Base-by-base conservation (phyloP, 2,329 filamentous ascomycete species). In the Colletotrichum gloeosporioides region DNA sequence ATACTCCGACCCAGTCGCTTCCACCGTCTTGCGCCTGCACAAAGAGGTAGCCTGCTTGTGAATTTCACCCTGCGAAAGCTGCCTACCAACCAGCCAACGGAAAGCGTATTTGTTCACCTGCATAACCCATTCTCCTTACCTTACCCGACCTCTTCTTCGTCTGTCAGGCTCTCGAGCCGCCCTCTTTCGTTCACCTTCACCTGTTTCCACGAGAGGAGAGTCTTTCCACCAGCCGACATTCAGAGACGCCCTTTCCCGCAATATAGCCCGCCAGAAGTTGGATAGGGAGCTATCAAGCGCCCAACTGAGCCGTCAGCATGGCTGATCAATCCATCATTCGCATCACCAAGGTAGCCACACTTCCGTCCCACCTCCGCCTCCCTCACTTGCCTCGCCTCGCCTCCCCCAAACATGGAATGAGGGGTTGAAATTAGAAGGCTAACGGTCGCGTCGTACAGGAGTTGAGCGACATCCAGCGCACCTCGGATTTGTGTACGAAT, bases 291-390 rank as follows among this genome's bases (percentile, higher is more conserved):
- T 55, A 57, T n/a, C 13, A 18, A 64, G 44, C 67, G 53, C 66
- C 59, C 27, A 22, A 18, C 36, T 39, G 49, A 78, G 74, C 75
- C 67, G 78, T 80, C 82, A 83, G 78, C 80, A 95, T 95, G 93
- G 92, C 93, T 77, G 95, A 97, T 85, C 95, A 98, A 85, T 95
- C 94, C 76, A 95, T 98, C 81, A 93, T 98, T 80, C 94, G 95
- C 79, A 96, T 98, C 85, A 95, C 95, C 78, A 95, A 95, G 88
- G 94, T 95, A 88, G 80, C 88, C 36, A 39, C 32, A 27, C 13
- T 85, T 74, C 31, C 27, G 57, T 76, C 78, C 73, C 62, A 69
- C 73, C 77, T 55, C 31, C 49, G 29, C 44, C 22, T 57, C 22
- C 49, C 22, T 44, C 18, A 15, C 34, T 49, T 73, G 34, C 55